Evolutionary conservation across 768 basidiomycete species (phyloP).

Genomic region (Boletus subcaerulescens): DNA sequence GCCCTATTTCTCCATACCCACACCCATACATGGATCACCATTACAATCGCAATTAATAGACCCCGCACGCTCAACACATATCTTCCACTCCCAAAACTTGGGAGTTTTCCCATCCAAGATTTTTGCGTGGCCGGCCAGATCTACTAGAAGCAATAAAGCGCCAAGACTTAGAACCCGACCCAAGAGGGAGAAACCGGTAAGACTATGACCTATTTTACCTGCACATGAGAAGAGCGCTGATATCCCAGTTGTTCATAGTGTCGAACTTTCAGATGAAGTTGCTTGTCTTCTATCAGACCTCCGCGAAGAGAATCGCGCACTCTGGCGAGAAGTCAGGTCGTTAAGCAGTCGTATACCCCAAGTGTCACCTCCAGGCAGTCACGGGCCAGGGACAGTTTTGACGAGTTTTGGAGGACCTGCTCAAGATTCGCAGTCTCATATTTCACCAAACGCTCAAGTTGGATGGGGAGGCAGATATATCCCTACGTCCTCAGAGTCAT

Average conservation of each 20-base stretch:
- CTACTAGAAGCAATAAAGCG: conserved; percentile 84
- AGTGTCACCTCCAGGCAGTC: background rate
- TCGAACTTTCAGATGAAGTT: conserved; percentile 77
- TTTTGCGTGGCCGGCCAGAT: conserved; percentile 76
- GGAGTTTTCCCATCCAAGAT: conserved; percentile 89
- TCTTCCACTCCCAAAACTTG: conserved; percentile 79
- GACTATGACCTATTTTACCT: background rate
- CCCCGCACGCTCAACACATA: conserved; percentile 78
- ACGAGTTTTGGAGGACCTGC: conserved; percentile 7
- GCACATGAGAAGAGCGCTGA: background rate
- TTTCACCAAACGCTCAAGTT: conserved; percentile 7
- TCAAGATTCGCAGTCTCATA: conserved; percentile 8
- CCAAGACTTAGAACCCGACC: conserved; percentile 80
- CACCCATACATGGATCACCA: background rate
- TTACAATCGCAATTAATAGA: conserved; percentile 38
- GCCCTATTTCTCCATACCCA: background rate
- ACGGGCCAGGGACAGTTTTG: background rate
- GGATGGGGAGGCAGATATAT: conserved; percentile 14
- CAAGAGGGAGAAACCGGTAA: conserved; percentile 39
- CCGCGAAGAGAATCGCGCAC: conserved; percentile 66
- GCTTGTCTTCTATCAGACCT: conserved; percentile 50
- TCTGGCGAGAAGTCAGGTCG: conserved; percentile 40
- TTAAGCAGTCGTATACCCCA: conserved; percentile 24
- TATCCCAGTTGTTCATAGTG: conserved; percentile 45
- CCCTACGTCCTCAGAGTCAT: conserved; percentile 25